Base-by-base conservation (phyloP, 169 alveolate genomes). In the Cystoisospora suis region DNA sequence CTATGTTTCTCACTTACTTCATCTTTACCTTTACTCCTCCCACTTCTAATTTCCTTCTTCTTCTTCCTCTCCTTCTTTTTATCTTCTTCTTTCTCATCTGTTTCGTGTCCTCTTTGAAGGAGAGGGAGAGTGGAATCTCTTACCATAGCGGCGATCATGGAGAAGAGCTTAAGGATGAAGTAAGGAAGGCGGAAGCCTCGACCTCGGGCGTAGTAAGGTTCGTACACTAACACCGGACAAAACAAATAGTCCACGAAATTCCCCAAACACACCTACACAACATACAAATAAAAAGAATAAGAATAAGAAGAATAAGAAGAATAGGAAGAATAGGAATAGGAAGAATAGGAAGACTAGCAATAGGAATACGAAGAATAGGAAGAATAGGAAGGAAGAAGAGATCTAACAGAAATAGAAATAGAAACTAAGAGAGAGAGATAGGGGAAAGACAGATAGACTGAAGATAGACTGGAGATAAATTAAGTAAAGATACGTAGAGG, bases 171-270 rank as follows among this genome's bases (percentile, higher is more conserved):
- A 77, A 59, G 49, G 7, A 86, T 45, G 75, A 91, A 91, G 72
- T 91, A 91, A n/a, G 91, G 44, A 17, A 45, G 89, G 5, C 94
- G 75, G 38, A 91, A 91, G 58, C 94, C 94, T 2, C 53, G 34
- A 34, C 94, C 94, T 1, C 94, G 91, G 0, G 90, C 91, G 70
- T 87, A 92, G 44, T 36, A n/a, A 17, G 94, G 91, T 75, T 92
- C 94, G 75, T 92, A 92, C 36, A 92, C 94, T 5, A 92, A 80
- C 6, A 90, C 93, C 0, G 94, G 94, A 44, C 90, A 90, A 29
- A 80, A 56, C 88, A 92, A 34, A 59, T 92, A 92, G 87, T 81
- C 72, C 42, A 61, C 47, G 61, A 88, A 92, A 65, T 88, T 85
- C 0, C 86, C 77, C n/a, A 92, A 85, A 29, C 65, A 80, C 3